Base-by-base conservation (phyloP, 2,329 filamentous ascomycete species). In the Trichoderma simmonsii region DNA sequence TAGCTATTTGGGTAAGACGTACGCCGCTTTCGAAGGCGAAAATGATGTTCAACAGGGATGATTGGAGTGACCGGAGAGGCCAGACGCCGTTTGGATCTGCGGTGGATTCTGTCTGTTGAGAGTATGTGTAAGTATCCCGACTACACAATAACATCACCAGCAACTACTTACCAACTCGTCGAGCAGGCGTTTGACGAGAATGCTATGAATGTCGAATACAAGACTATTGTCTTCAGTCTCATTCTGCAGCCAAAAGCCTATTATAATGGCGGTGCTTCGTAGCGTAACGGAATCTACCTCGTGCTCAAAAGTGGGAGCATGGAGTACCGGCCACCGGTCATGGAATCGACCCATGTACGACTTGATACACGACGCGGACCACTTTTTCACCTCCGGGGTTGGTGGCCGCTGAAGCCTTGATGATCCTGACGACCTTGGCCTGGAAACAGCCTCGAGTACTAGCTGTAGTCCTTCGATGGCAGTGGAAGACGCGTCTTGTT, bases 321-420 rank as follows among this genome's bases (percentile, higher is more conserved):
- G 83, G 4, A 86, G 74, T 2, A 84, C 75, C 6, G 84, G 81
- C 78, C 83, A 85, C 1, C 78, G 78, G 32, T 82, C 77, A 70
- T 85, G 83, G 34, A 85, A 83, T 0, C 78, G 72, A 0, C 76
- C 76, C n/a, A 85, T 79, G 43, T 84, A 87, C 0, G 78, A 75
- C 0, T 78, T 76, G 1, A 76, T 72, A 30, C 74, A 75, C 4
- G 70, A 71, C 15, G 73, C 60, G 4, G 77, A 73, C 78, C 77
- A 78, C 1, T 62, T 8, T 32, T 75, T 74, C 30, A 75, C 72
- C 3, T 76, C 63, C 48, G 73, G 28, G 18, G 73, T n/a, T 3
- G 59, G 57, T 12, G 54, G 67, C 2, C 70, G 64, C 24, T 32
- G 18, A 15, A 24, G 5, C n/a, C 56, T 64, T 18, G 63, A 56